Conservation (phyloP, 73 alveolate genomes). For the Paramecium pentaurelia region DNA sequence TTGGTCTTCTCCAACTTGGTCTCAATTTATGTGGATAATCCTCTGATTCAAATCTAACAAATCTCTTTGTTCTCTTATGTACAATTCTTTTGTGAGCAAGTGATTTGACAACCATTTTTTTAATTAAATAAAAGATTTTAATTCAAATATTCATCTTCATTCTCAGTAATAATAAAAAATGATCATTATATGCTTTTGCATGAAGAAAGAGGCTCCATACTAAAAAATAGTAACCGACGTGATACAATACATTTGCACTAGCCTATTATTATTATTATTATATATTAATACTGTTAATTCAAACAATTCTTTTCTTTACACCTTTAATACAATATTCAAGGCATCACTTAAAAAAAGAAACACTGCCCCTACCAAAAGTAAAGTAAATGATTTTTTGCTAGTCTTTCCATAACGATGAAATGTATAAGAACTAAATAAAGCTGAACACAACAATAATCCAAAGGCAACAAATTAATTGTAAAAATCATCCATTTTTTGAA, state of each 20-base stretch:
- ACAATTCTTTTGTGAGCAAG: conserved; percentile 58
- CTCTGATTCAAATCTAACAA: conserved; percentile 62
- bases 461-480: background rate
- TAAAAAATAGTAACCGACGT: background rate
- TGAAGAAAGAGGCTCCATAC: conserved; percentile 8
- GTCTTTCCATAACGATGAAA: background rate
- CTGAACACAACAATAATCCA: background rate
- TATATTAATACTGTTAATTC: background rate
- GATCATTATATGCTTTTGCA: conserved; percentile 41
- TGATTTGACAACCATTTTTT: conserved; percentile 53
- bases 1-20: conserved; percentile 98
- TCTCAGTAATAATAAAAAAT: conserved; percentile 28
- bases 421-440: background rate
- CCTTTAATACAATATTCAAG: background rate
- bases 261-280: background rate
- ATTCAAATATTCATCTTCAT: conserved; percentile 30
- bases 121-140: conserved; percentile 43
- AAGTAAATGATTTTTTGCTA: background rate
- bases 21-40: conserved; percentile 55
- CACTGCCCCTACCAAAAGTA: background rate
- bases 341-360: background rate
- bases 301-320: background rate
- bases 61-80: conserved; percentile 61
- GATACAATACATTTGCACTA: background rate
- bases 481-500: background rate